Evolutionary conservation across 805 yeast genomes (phyloP).

Genomic region (Candida michaelii): DNA sequence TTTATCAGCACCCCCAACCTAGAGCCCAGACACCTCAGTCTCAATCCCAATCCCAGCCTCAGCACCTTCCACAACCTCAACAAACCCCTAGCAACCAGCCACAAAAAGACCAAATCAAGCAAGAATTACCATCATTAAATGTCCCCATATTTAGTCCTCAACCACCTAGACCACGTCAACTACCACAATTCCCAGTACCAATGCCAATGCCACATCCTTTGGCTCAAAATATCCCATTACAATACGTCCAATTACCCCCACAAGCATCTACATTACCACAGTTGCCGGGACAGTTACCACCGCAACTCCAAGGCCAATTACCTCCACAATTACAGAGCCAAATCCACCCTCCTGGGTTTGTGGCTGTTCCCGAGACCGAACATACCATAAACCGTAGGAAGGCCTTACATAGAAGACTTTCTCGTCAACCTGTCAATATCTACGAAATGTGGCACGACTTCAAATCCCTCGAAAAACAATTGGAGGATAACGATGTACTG

Average conservation of each 20-base stretch:
- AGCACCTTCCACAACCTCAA: slow-evolving; percentile 1
- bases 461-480: slow-evolving; percentile 25
- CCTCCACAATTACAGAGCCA: neutral
- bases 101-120: neutral
- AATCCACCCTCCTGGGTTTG: slow-evolving; percentile 4
- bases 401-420: slow-evolving; percentile 23
- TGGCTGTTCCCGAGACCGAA: slow-evolving; percentile 13
- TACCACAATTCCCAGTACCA: slow-evolving; percentile 6
- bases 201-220: slow-evolving; percentile 1
- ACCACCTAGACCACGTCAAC: slow-evolving; percentile 3
- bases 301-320: neutral
- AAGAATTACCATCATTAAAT: neutral
- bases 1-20: neutral
- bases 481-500: slow-evolving; percentile 24
- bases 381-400: slow-evolving; percentile 16
- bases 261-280: neutral
- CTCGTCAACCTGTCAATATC: slow-evolving; percentile 27
- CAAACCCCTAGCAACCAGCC: neutral
- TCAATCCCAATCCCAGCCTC: neutral
- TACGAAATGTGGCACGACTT: slow-evolving; percentile 38
- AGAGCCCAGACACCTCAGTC: neutral
- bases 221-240: neutral
- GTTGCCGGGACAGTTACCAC: neutral
- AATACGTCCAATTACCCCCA: neutral
- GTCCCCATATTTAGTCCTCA: neutral